Evolutionary conservation across 768 basidiomycete species (phyloP).

Genomic region (Rhizopogon salebrosus): DNA sequence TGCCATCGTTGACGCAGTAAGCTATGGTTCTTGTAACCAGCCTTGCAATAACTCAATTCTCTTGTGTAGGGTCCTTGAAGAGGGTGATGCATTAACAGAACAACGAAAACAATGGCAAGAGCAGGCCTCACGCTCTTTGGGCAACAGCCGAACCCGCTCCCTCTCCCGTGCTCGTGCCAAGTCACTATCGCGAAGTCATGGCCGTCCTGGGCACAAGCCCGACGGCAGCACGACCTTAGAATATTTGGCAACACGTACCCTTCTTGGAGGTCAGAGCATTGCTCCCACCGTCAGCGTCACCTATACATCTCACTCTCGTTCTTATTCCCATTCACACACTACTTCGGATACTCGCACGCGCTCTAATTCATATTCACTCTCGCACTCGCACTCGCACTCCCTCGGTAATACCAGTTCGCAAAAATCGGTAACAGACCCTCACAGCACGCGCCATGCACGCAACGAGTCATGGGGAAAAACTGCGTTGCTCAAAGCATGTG

Average conservation of each 20-base stretch:
- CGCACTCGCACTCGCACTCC: constrained; percentile 35
- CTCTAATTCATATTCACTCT: constrained; percentile 21
- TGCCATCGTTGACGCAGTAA: constrained; percentile 49
- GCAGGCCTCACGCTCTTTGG: constrained; percentile 58
- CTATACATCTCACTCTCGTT: constrained; percentile 20
- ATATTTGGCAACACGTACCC: constrained; percentile 60
- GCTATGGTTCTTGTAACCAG: constrained; percentile 9
- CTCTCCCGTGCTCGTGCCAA: constrained; percentile 33
- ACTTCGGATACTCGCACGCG: constrained; percentile 4
- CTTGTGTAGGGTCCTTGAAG: constrained; percentile 55
- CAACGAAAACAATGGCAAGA: constrained; percentile 65
- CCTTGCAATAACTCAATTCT: background rate
- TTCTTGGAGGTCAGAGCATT: constrained; percentile 59
- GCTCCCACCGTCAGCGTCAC: constrained; percentile 35
- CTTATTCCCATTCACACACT: constrained; percentile 24
- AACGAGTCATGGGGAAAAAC: constrained; percentile 34
- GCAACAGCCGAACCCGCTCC: constrained; percentile 64
- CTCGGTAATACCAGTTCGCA: constrained; percentile 28
- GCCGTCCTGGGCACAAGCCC: constrained; percentile 11
- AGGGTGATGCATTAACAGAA: constrained; percentile 53
- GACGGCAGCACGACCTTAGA: constrained; percentile 36
- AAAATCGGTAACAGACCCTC: constrained; percentile 21
- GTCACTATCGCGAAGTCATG: constrained; percentile 19
- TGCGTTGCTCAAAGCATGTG: constrained; percentile 31
- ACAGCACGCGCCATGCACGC: constrained; percentile 26